Percentiles rank a stretch among this genome's conserved stretches.
Conservation (phyloP, 805 yeast genomes). For the Nematodospora valgi region DNA sequence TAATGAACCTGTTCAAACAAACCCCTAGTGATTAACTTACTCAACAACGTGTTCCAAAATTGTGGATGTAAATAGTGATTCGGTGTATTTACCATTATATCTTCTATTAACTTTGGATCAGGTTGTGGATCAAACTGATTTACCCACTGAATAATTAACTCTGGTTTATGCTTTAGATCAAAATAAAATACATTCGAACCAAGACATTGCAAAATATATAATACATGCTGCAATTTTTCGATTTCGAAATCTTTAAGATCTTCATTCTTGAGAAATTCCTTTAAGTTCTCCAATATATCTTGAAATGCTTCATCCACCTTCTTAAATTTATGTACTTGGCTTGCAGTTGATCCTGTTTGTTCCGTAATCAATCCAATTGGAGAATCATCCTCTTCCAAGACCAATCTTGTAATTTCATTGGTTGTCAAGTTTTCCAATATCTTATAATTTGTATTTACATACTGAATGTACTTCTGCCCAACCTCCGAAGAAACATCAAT, state of each 20-base stretch:
- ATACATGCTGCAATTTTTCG: conserved; percentile 35
- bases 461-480: conserved; percentile 41
- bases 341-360: conserved; percentile 2
- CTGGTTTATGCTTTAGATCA: conserved; percentile 39
- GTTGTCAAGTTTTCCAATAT: conserved; percentile 40
- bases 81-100: conserved; percentile 40
- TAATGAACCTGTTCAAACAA: conserved; percentile 52
- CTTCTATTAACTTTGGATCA: conserved; percentile 46
- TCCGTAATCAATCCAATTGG: conserved; percentile 30
- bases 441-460: conserved; percentile 49
- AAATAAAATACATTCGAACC: conserved; percentile 46
- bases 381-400: conserved; percentile 15
- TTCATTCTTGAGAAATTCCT: conserved; percentile 26
- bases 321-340: conserved; percentile 2
- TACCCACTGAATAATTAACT: conserved; percentile 55
- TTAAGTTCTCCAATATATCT: conserved; percentile 25
- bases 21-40: conserved; percentile 60
- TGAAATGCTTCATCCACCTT: conserved; percentile 22
- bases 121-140: conserved; percentile 71
- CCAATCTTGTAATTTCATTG: conserved; percentile 8
- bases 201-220: conserved; percentile 56
- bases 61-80: conserved; percentile 46
- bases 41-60: conserved; percentile 62
- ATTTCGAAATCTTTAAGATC: not conserved
- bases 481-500: conserved; percentile 34